Conservation (phyloP, 2,329 filamentous ascomycete genomes). For the Verticillium dahliae region DNA sequence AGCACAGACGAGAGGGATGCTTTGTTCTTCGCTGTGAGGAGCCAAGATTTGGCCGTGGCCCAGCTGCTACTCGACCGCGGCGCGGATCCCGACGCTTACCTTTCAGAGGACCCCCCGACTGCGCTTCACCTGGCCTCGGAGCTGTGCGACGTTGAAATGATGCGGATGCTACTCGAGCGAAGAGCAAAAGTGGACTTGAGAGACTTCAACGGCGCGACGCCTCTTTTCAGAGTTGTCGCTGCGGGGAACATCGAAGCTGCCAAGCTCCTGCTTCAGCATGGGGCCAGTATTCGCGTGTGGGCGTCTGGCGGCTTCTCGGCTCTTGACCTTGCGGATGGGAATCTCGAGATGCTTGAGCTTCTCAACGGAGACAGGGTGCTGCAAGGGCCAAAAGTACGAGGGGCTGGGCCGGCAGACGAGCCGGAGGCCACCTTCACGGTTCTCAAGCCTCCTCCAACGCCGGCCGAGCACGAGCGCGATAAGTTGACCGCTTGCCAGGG, state of each 20-base stretch:
- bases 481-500: conserved; percentile 5
- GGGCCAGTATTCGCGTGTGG: background rate
- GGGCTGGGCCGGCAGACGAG: background rate
- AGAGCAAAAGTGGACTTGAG: background rate
- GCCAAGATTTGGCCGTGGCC: background rate
- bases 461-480: conserved; percentile 1
- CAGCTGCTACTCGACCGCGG: conserved; percentile 2
- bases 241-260: background rate
- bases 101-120: background rate
- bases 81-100: conserved; percentile 1
- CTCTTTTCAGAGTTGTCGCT: background rate
- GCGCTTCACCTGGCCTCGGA: background rate
- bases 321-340: conserved; percentile 1
- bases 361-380: conserved; percentile 1
- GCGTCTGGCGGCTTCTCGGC: background rate
- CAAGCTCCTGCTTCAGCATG: conserved; percentile 1
- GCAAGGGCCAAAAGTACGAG: conserved; percentile 1
- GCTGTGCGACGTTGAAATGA: background rate
- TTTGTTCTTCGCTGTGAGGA: background rate
- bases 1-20: background rate
- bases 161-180: background rate
- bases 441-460: conserved; percentile 2
- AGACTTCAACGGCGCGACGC: background rate
- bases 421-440: background rate
- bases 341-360: conserved; percentile 2